phyloP scores from a whole-genome alignment of 2,329 filamentous ascomycete genomes.

The Chalaropsis thielavioides region DNA sequence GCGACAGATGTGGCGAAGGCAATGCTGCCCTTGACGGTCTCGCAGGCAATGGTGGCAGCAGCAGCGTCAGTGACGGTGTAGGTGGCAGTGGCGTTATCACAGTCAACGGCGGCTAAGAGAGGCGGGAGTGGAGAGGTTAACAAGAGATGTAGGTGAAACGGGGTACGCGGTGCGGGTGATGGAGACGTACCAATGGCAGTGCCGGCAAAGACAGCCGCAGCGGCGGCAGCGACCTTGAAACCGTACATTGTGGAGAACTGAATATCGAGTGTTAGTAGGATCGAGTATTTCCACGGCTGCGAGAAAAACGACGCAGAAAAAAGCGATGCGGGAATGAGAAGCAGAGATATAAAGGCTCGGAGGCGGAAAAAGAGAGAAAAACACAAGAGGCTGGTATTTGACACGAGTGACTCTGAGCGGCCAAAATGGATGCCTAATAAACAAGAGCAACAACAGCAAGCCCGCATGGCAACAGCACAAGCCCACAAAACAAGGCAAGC shows the following conservation, averaged over 20 bases:
- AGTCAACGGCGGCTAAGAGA: slow-evolving; percentile 17
- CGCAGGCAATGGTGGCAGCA: slow-evolving; percentile 49
- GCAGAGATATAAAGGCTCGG: neutral
- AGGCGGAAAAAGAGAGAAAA: neutral
- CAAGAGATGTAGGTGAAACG: too few relatives aligned
- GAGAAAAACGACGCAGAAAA: neutral
- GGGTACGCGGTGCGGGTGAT: neutral
- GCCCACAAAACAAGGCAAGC: neutral
- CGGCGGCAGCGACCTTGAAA: slow-evolving; percentile 32
- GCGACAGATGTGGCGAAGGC: slow-evolving; percentile 30
- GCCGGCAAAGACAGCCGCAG: slow-evolving; percentile 29
- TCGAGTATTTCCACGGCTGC: neutral
- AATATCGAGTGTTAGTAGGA: neutral
- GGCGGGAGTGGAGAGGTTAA: neutral
- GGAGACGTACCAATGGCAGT: slow-evolving; percentile 31
- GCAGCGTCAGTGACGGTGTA: slow-evolving; percentile 46
- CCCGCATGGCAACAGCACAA: neutral
- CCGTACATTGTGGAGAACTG: slow-evolving; percentile 32
- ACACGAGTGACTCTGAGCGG: neutral
- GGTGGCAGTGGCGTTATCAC: slow-evolving; percentile 26
- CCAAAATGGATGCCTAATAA: neutral
- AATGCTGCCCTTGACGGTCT: slow-evolving; percentile 44
- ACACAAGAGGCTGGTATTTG: neutral
- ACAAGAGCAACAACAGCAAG: neutral
- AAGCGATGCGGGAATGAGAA: slow-evolving; percentile 1